A percentile compares a stretch with the other conserved stretches of the same genome.
Conservation (phyloP, 179 eudicot species). For the Heliamphora pulchella region DNA sequence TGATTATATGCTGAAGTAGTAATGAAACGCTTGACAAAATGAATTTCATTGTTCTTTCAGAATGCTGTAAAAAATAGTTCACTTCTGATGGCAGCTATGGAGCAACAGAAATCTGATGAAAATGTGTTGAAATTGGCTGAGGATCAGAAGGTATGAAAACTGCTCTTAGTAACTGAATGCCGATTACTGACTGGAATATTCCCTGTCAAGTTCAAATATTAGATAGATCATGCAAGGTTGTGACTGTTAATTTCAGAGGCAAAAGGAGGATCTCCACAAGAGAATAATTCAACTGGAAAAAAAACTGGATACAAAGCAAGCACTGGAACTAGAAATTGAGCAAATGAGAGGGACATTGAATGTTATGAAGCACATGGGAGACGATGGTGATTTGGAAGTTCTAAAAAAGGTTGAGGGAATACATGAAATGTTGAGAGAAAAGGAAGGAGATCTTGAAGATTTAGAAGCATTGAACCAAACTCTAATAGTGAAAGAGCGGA, state of each 20-base stretch:
- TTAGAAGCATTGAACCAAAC: constrained; percentile 59
- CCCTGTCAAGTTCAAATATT: neutral
- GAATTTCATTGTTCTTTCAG: constrained; percentile 30
- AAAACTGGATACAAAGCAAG: constrained; percentile 69
- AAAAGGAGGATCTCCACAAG: constrained; percentile 72
- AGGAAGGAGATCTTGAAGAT: constrained; percentile 49
- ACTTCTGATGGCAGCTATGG: constrained; percentile 68
- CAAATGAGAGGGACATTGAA: constrained; percentile 63
- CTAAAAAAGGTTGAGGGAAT: constrained; percentile 35
- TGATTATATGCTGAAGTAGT: neutral
- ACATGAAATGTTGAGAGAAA: constrained; percentile 46
- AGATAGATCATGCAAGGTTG: neutral
- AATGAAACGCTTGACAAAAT: constrained; percentile 15
- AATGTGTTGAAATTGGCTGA: constrained; percentile 78
- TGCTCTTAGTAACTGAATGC: neutral
- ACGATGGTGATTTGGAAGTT: constrained; percentile 62
- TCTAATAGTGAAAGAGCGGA: constrained; percentile 57
- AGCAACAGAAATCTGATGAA: constrained; percentile 74
- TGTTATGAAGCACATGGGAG: constrained; percentile 75
- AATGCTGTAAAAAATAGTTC: constrained; percentile 58
- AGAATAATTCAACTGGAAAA: constrained; percentile 60
- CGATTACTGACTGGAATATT: neutral
- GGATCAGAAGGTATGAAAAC: constrained; percentile 60
- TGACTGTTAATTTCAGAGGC: constrained; percentile 43
- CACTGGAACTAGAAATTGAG: constrained; percentile 69